Base-by-base conservation (phyloP, 257 asterid species). In the Petunia secreta region DNA sequence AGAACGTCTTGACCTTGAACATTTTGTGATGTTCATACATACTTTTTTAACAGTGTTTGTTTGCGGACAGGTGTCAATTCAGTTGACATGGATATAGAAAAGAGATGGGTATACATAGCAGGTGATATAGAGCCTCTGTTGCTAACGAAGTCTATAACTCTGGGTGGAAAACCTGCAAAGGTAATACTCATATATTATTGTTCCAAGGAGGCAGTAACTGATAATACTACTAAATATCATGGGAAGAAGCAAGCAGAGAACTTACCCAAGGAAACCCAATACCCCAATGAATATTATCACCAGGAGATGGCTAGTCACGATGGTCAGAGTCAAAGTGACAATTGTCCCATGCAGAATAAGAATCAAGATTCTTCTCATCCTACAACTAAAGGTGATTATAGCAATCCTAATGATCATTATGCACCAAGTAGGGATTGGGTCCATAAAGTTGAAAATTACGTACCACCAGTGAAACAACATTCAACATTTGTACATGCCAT, bases 1-100 rank as follows among this genome's bases (percentile, higher is more conserved):
- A 25, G 25, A 25, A 25, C 25, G 25, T 25, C 25, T 25, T 25
- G 25, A 25, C 25, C 25, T 25, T 25, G 25, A 25, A 25, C 25
- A 25, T 25, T 25, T 25, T 25, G 25, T 25, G 25, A 25, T 25
- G 25, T 25, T 25, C 25, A 25, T 25, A 25, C 25, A 25, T 25
- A 25, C 25, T 25, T 25, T 25, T 25, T 25, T 25, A 25, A 25
- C 25, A 25, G 25, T 25, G 25, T 25, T 25, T 25, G 25, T 25
- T 9, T 44, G 10, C 46, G 25, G 76, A 68, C 39, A 69, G 76
- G 76, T 69, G 58, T 69, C 16, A 2, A 69, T 44, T 69, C 41
- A 69, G 76, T 69, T 69, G 76, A 69, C 58, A 69, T 69, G 10
- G 58, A 68, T 44, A 69, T 57, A 46, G 59, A 46, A 69, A 69